Base-by-base conservation (phyloP, 805 yeast genomes). In the Lipomyces anomalus region DNA sequence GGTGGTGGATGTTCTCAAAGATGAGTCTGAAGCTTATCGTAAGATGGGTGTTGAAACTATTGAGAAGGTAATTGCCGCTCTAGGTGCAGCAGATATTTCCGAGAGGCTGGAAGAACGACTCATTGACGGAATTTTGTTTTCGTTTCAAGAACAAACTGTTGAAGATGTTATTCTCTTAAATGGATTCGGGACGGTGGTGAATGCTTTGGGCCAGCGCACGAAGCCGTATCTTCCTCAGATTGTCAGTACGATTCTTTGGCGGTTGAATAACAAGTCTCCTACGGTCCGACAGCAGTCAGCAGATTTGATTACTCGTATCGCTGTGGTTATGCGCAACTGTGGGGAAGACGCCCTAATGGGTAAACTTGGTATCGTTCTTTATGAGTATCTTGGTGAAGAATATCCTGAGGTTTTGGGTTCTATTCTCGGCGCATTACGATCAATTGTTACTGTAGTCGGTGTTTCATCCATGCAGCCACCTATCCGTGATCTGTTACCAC, bases 341-440 rank as follows among this genome's bases (percentile, higher is more conserved):
- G 75, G 72, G 6, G 83, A 84, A 57, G 74, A 73, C 29, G 79
- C 73, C 9, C 65, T 84, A 43, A 60, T 90, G 50, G 72, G 73
- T 45, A 83, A 83, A 56, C 67, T 90, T 43, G 80, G 88, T 4
- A 74, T 84, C 20, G 80, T 89, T 13, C 67, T 92, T 28, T 87
- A 83, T 62, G 99, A 92, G 62, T 83, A 92, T 11, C 70, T 92
- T 6, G 98, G 98, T 17, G 99, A 92, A 61, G 90, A 83, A 4
- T 87, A 80, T 54, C 98, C 98, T 0, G 95, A 88, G 42, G 97
- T 88, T 2, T 68, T 92, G 38, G 97, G 95, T 0, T 84, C 96
- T 0, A 74, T 90, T 2, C 67, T 92, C 13, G 75, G 75, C 16
- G 95, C 95, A 0, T 64, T 90, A 56, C 65, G 74, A 43, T 67